Evolutionary conservation across 140 eudicot species (phyloP).

Genomic region (Flaveria floridana): DNA sequence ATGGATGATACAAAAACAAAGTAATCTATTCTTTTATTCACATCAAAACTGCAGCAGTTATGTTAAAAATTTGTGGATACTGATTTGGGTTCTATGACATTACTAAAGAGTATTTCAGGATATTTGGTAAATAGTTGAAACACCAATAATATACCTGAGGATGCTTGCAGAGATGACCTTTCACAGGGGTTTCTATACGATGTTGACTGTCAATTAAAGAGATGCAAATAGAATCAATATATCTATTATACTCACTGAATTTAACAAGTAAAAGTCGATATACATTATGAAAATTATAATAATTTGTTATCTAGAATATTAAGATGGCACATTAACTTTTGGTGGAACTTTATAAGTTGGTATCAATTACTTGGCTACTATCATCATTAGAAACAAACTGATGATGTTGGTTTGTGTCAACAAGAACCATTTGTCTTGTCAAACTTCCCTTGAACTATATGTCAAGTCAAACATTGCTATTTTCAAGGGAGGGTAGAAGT

Average conservation of each 20-base stretch:
- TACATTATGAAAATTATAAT: neutral
- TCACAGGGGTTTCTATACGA: slow-evolving; percentile 54
- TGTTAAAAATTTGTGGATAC: neutral
- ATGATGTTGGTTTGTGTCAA: neutral
- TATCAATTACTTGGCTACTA: neutral
- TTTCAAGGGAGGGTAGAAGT: neutral
- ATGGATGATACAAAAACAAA: neutral
- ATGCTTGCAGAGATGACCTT: slow-evolving; percentile 62
- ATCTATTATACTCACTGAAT: slow-evolving; percentile 5
- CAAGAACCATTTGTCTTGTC: neutral
- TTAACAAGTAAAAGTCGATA: neutral
- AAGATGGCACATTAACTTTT: neutral
- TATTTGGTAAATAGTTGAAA: neutral
- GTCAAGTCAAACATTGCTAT: slow-evolving; percentile 1
- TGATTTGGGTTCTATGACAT: neutral
- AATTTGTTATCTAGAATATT: neutral
- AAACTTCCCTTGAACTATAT: neutral
- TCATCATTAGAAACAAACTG: neutral
- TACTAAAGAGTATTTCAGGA: neutral
- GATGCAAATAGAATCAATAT: slow-evolving; percentile 23
- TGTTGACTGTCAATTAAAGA: slow-evolving; percentile 26
- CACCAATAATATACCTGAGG: slow-evolving; percentile 41
- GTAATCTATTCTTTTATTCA: neutral
- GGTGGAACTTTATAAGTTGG: neutral
- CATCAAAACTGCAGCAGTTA: neutral